phyloP scores from a whole-genome alignment of 495 filamentous ascomycete species.

The Neurospora sp. region DNA sequence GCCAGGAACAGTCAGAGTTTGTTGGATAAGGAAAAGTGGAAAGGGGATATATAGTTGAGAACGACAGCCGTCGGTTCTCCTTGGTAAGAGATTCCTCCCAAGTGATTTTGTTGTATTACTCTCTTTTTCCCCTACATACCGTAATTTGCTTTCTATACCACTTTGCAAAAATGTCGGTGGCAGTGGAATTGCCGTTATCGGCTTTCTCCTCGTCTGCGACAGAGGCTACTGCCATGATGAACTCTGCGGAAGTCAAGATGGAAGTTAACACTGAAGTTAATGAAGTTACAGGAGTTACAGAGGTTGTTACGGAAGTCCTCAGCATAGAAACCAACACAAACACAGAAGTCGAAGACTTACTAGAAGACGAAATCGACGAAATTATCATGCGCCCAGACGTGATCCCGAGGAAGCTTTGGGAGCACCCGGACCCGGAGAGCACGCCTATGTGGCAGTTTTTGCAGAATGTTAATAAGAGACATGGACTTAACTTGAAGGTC shows the following conservation, averaged over 20 bases:
- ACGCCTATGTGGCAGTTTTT: constrained; percentile 44
- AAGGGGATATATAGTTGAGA: neutral
- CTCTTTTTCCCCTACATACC: neutral
- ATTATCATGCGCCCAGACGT: neutral
- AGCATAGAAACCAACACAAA: neutral
- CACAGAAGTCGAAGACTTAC: neutral
- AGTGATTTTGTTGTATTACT: neutral
- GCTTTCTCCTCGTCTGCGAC: neutral
- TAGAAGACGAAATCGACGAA: neutral
- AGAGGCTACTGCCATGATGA: neutral
- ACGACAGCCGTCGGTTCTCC: neutral
- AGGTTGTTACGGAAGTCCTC: neutral
- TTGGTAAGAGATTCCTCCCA: neutral
- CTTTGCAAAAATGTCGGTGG: neutral
- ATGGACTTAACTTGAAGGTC: constrained; percentile 35
- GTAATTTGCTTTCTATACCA: neutral
- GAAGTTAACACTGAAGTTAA: neutral
- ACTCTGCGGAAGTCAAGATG: neutral
- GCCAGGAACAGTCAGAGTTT: neutral
- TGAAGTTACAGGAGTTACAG: neutral
- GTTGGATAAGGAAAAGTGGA: neutral
- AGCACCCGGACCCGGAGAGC: constrained; percentile 43
- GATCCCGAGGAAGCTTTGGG: constrained; percentile 18
- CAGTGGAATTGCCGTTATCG: neutral
- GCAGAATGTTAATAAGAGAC: constrained; percentile 36